A percentile compares a stretch with the other conserved stretches of the same genome.
These are phyloP conservation scores for Guadua angustifolia DNA, from an alignment of 176 grass and related monocot genomes.

Conservation along the genomic window DNA sequence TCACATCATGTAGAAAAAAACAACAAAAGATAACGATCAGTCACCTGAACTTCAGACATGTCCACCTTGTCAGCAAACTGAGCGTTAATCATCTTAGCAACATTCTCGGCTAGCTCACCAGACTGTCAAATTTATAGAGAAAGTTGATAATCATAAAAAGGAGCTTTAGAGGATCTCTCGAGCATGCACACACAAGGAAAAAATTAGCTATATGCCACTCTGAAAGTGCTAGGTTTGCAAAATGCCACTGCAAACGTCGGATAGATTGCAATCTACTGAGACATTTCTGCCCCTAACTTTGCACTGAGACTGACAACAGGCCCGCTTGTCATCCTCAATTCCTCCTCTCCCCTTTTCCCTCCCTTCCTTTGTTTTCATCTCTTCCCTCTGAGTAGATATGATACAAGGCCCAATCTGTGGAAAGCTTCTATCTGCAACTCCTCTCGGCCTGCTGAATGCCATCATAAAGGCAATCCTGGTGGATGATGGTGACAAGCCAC, in stretches of 20 bases:
- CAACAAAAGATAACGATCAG: conserved; percentile 28
- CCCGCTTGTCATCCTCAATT: neutral
- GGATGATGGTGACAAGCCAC: conserved; percentile 8
- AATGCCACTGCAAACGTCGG: neutral
- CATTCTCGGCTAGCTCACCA: conserved; percentile 94
- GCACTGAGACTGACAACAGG: neutral
- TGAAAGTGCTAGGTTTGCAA: neutral
- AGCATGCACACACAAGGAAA: neutral
- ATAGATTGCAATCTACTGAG: neutral
- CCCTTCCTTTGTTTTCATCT: too few relatives aligned
- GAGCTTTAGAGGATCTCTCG: conserved; percentile 3
- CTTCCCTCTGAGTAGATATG: neutral
- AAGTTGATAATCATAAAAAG: conserved; percentile 39
- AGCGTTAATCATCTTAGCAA: conserved; percentile 92
- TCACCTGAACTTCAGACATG: conserved; percentile 97
- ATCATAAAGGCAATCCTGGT: neutral
- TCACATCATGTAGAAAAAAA: conserved; percentile 23
- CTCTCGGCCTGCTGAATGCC: neutral
- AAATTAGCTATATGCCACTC: neutral
- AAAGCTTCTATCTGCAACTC: neutral
- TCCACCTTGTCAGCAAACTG: conserved; percentile 92
- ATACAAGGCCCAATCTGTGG: neutral
- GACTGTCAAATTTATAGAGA: conserved; percentile 56
- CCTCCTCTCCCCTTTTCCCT: neutral
- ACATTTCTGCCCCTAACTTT: neutral